Base-by-base conservation (phyloP, 108 stramenopile genomes). In the Schizochytrium sp. region DNA sequence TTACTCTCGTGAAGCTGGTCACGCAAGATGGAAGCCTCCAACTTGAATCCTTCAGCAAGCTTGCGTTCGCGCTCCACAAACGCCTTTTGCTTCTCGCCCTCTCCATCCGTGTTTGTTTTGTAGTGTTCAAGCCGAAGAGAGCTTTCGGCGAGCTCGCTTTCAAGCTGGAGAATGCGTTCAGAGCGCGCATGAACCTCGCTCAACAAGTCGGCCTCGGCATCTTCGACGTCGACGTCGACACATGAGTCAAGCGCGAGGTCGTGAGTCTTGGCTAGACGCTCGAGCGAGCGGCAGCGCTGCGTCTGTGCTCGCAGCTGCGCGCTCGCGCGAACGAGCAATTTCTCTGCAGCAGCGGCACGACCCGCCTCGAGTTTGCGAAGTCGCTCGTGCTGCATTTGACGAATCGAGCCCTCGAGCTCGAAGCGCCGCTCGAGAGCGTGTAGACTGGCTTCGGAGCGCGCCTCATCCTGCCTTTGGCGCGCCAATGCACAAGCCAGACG, bases 1-100 rank as follows among this genome's bases (percentile, higher is more conserved):
- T 83, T 83, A 45, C 76, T 83, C 10, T 47, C 76, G 6, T 83
- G 76, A 10, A 83, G 51, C 76, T 83, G 76, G 16, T 83, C 76
- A 23, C 76, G 76, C 12, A 83, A 12, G 51, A 83, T 83, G 12
- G 45, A 47, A 12, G 51, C 48, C 51, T 83, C 76, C 51, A 47
- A 4, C 51, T 83, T 83, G n/a, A 53, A 53, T 6, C 48, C 12
- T 23, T 83, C 76, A 16, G 48, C 51, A 23, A 53, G 48, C 45
- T 53, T 47, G 12, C 76, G 45, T 45, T 83, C 76, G 45, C 76
- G 76, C 19, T 83, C 76, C 45, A 83, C 25, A 23, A 83, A 83
- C 2, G 76, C 51, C 28, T 83, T 83, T 47, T 53, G 45, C 76
- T 83, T 83, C 48, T 83, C 76, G 76, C 51, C 76, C 28, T 83